These are phyloP conservation scores for Eutrema salsugineum DNA, from an alignment of 441 rosid genomes.

Conservation along the genomic window DNA sequence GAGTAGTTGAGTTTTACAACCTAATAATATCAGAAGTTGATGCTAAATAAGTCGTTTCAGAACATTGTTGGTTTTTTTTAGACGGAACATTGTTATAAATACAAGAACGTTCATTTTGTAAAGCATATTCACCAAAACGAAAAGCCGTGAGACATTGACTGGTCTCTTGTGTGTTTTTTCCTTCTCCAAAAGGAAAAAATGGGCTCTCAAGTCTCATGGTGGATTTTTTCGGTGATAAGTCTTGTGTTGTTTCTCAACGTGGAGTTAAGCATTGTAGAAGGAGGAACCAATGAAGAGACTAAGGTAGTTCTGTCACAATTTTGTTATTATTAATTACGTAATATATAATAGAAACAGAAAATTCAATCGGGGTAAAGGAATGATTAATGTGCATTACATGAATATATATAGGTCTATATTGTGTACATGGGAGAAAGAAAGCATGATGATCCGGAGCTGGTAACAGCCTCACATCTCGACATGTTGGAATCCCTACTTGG, in stretches of 20 bases:
- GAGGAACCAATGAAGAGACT: not conserved
- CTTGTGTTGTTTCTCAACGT: not conserved
- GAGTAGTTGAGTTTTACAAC: not conserved
- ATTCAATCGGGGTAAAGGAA: not conserved
- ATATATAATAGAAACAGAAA: not conserved
- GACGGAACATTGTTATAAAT: not conserved
- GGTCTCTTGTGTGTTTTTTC: not conserved
- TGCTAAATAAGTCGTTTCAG: not conserved
- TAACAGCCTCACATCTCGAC: slow-evolving; percentile 28
- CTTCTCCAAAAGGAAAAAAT: not conserved
- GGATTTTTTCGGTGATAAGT: not conserved
- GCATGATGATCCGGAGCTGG: slow-evolving; percentile 29
- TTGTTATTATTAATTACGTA: not conserved
- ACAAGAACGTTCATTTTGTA: not conserved
- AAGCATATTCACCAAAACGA: not conserved
- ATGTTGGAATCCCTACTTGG: slow-evolving; percentile 40
- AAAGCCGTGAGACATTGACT: not conserved
- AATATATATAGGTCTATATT: slow-evolving; percentile 10
- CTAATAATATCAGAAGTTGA: not conserved
- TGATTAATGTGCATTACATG: not conserved
- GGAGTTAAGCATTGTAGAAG: not conserved
- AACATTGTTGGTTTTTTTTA: not conserved
- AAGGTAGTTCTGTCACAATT: not conserved
- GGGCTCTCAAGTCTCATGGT: slow-evolving; percentile 7
- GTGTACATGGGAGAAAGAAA: slow-evolving; percentile 35